Base-by-base conservation (phyloP, 768 basidiomycete genomes). In the Xanthoconium purpureum region DNA sequence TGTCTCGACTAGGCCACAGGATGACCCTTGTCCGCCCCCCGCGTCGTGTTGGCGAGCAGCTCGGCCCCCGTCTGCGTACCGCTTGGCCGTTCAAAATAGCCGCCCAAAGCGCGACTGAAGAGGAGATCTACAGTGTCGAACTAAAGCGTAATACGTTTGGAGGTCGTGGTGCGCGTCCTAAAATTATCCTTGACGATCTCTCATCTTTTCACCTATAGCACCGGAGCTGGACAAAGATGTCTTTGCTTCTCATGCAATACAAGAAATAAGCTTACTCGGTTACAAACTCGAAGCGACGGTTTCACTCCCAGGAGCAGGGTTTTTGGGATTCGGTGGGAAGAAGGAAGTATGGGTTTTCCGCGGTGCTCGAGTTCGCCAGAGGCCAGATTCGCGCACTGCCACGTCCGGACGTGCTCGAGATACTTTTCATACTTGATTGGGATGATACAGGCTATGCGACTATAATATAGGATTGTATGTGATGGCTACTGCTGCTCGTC, bases 341-440 rank as follows among this genome's bases (percentile, higher is more conserved):
- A 80, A 77, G 63, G 88, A 89, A 66, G 62, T 88, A 15, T 82
- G 88, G 73, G 75, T 90, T 28, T 88, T 90, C 75, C 80, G 79
- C 60, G 76, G 84, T 48, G 61, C 52, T 38, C 64, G 63, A 56
- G 54, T 56, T 54, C 72, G 64, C 52, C 60, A 71, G 51, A 62
- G 69, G 50, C 45, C 66, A 18, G 72, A 70, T 45, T 70, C 70
- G 9, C 69, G 69, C 14, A 57, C 36, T 52, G 62, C 53, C 47
- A 42, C 60, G 8, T 64, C 67, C 4, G 65, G 63, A 18, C 63
- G 70, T 36, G 45, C 61, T 51, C 61, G 54, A 57, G 42, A 50
- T 30, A 47, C 33, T 20, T 54, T 33, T 1, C 28, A 24, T 37
- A 57, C 47, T 29, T 13, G 37, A 56, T 51, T 20, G 52, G 50